Evolutionary conservation across 1,139 yeast genomes (phyloP).

Genomic region (Saccharomyces hybrid): DNA sequence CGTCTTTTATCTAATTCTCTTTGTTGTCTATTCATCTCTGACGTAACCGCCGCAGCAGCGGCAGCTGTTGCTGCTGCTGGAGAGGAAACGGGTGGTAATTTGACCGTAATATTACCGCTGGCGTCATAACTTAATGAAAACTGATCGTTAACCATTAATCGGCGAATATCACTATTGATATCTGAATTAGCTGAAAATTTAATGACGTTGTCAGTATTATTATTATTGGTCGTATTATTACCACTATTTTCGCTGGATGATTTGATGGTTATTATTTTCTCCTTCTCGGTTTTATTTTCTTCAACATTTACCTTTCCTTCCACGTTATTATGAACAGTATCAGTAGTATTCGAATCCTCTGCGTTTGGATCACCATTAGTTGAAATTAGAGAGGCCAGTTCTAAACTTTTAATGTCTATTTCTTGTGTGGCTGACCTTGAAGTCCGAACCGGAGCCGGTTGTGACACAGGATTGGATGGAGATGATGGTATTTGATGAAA

Average conservation of each 20-base stretch:
- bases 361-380: background rate
- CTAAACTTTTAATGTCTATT: background rate
- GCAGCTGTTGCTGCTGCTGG: background rate
- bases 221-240: background rate
- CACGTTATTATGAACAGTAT: background rate
- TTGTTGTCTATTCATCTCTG: slow-evolving; percentile 17
- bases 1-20: slow-evolving; percentile 27
- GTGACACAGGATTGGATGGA: background rate
- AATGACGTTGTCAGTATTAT: background rate
- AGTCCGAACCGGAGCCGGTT: background rate
- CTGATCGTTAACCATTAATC: background rate
- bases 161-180: background rate
- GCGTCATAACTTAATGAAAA: slow-evolving; percentile 4
- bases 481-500: background rate
- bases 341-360: background rate
- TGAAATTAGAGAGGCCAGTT: background rate
- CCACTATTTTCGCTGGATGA: background rate
- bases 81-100: slow-evolving; percentile 1
- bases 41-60: slow-evolving; percentile 1
- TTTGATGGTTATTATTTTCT: background rate
- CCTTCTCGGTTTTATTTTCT: background rate
- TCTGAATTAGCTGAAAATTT: background rate
- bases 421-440: background rate
- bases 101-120: slow-evolving; percentile 2
- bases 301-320: background rate